A percentile compares a stretch with the other conserved stretches of the same genome.
Conservation (phyloP, 805 yeast species). For the Myxozyma mucilagina region DNA sequence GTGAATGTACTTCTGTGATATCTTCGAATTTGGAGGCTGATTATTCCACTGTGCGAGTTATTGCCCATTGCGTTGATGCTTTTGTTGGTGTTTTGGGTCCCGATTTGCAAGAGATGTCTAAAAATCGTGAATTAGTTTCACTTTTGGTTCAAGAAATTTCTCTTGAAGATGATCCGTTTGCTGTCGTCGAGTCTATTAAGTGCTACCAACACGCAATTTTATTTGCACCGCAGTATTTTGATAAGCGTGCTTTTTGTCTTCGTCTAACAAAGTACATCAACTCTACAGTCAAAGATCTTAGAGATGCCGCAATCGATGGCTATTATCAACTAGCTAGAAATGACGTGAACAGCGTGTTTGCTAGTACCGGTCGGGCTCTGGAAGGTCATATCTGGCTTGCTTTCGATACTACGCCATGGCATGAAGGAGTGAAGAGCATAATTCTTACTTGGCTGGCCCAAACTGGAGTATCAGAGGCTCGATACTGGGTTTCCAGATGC, state of each 20-base stretch:
- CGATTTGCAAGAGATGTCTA: slow-evolving; percentile 39
- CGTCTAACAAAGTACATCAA: slow-evolving; percentile 27
- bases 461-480: slow-evolving; percentile 45
- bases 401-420: slow-evolving; percentile 49
- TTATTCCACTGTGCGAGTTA: slow-evolving; percentile 47
- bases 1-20: slow-evolving; percentile 46
- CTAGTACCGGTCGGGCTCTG: slow-evolving; percentile 44
- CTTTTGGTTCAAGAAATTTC: slow-evolving; percentile 42
- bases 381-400: slow-evolving; percentile 64
- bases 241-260: slow-evolving; percentile 37
- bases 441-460: slow-evolving; percentile 63
- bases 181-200: slow-evolving; percentile 44
- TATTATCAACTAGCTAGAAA: slow-evolving; percentile 59
- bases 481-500: slow-evolving; percentile 59
- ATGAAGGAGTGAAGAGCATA: slow-evolving; percentile 48
- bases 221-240: slow-evolving; percentile 47
- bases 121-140: slow-evolving; percentile 39
- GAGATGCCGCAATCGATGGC: slow-evolving; percentile 53
- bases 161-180: slow-evolving; percentile 38
- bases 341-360: slow-evolving; percentile 50
- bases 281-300: slow-evolving; percentile 27
- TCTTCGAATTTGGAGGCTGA: slow-evolving; percentile 54
- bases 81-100: slow-evolving; percentile 62
- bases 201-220: slow-evolving; percentile 50
- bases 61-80: slow-evolving; percentile 49